Evolutionary conservation across 192 early-diverging fungal genomes (phyloP), one percentile per base, ranked within the genome.

Genomic region (Coemansia sp.): DNA sequence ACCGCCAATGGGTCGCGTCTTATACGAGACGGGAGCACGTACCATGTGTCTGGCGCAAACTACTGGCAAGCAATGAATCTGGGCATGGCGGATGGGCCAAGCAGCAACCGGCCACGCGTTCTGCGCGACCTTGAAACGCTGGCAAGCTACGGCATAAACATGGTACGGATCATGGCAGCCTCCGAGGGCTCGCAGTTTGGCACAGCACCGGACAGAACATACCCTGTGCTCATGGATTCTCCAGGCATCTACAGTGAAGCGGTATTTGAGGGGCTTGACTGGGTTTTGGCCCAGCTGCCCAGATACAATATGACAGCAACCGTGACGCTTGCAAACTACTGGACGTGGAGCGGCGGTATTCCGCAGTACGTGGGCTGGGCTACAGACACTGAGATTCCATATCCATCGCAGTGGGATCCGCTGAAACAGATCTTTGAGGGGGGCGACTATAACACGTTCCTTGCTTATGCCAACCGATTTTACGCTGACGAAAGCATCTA

Each of bases 31-130:
- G 71, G 71, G 13, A 52, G 67, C 16, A 49, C 64, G 21, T 83
- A 85, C 56, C 59, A 57, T 12, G 61, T 89, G 4, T 72, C 62
- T 5, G 86, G 87, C 12, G 89, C 90, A 54, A 91, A 91, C 75
- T 91, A 89, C 65, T 91, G 90, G 90, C 86, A 90, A 44, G 90
- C 88, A 12, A 90, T 91, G 89, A 88, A 91, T 76, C 75, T 91
- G 21, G 87, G 84, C 15, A 79, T 85, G 75, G 62, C 71, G 6
- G 13, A 38, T 0, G 73, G 80, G 9, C 57, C 69, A 6, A 81
- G 83, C 60, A 82, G 89, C 38, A 66, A 89, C 68, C 77, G 85
- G 39, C 18, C 67, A 3, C 85, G 88, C 1, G 73, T 91, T n/a
- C 67, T 77, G 9, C 47, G 69, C 48, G 90, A 91, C 67, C 75